Percentiles rank a stretch among this genome's conserved stretches.
Evolutionary conservation across 805 yeast species (phyloP).

Genomic region (Myxozyma nipponensis): DNA sequence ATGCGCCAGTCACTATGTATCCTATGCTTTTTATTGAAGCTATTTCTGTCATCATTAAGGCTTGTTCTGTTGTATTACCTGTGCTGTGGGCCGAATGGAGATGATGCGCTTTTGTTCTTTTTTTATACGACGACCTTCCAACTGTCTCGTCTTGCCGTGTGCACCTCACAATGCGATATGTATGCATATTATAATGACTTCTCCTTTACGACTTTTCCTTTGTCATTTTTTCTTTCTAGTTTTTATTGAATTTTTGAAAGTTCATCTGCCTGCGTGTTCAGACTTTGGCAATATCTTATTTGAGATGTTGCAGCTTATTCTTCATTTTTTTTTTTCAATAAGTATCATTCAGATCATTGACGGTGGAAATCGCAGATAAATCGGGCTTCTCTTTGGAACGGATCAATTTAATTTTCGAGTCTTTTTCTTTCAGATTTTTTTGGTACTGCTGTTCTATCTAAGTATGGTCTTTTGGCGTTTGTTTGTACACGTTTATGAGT

Average conservation of each 20-base stretch:
- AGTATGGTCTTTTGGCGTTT: no score
- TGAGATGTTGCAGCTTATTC: no score
- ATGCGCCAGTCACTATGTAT: slow-evolving; percentile 15
- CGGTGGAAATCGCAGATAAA: no score
- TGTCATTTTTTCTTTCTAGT: not conserved
- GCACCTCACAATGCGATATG: not conserved
- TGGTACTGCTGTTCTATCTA: not conserved
- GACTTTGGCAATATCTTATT: no score
- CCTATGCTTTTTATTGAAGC: slow-evolving; percentile 25
- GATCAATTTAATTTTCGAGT: no score
- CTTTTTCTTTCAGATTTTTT: not conserved
- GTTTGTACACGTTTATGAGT: no score
- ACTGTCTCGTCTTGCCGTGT: not conserved
- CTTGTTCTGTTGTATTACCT: slow-evolving; percentile 28
- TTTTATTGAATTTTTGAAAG: not conserved
- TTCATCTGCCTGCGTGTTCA: no score
- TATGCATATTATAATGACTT: not conserved
- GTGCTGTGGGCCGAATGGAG: slow-evolving; percentile 14
- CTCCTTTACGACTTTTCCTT: not conserved
- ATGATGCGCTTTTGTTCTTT: not conserved
- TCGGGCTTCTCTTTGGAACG: no score
- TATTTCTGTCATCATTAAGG: slow-evolving; percentile 23
- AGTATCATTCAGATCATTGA: no score
- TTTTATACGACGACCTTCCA: not conserved
- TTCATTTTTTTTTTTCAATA: no score